Conservation (phyloP, 2,329 filamentous ascomycete species). For the Coniochaeta prunicola region DNA sequence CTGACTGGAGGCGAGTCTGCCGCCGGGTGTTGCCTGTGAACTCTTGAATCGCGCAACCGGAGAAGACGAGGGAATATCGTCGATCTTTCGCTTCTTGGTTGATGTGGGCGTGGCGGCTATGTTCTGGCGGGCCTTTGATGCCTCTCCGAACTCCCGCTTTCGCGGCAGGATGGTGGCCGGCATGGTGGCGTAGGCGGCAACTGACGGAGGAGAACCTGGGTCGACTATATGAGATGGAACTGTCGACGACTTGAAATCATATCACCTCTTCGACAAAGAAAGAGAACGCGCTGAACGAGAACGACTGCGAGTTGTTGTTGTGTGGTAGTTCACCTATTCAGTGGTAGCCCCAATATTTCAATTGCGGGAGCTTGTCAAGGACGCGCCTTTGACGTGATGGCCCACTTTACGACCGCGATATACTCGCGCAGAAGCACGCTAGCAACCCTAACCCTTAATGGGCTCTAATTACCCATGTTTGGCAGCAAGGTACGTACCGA, state of each 20-base stretch:
- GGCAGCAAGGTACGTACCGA: not conserved
- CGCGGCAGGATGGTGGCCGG: slow-evolving; percentile 48
- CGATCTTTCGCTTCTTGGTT: slow-evolving; percentile 79
- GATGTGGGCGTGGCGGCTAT: slow-evolving; percentile 48
- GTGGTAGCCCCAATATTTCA: not conserved
- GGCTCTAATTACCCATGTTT: not conserved
- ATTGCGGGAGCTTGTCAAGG: not conserved
- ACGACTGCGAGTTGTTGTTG: not conserved
- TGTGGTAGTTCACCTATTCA: not conserved
- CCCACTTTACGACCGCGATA: not conserved
- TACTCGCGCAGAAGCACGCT: not conserved
- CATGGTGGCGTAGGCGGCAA: slow-evolving; percentile 26
- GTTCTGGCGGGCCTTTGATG: slow-evolving; percentile 57
- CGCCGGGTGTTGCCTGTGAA: slow-evolving; percentile 37
- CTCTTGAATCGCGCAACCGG: slow-evolving; percentile 52
- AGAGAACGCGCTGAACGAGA: not conserved
- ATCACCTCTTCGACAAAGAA: not conserved
- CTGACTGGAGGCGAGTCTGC: slow-evolving; percentile 60
- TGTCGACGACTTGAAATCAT: not conserved
- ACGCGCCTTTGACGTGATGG: slow-evolving; percentile 1
- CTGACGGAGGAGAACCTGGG: not conserved
- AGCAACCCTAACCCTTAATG: not conserved
- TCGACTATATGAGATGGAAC: not conserved
- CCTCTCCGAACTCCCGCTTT: slow-evolving; percentile 67
- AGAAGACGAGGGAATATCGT: slow-evolving; percentile 45